Evolutionary conservation across 2,329 filamentous ascomycete genomes (phyloP), one percentile per base, ranked within the genome.

Genomic region (Aspergillus amoenus): DNA sequence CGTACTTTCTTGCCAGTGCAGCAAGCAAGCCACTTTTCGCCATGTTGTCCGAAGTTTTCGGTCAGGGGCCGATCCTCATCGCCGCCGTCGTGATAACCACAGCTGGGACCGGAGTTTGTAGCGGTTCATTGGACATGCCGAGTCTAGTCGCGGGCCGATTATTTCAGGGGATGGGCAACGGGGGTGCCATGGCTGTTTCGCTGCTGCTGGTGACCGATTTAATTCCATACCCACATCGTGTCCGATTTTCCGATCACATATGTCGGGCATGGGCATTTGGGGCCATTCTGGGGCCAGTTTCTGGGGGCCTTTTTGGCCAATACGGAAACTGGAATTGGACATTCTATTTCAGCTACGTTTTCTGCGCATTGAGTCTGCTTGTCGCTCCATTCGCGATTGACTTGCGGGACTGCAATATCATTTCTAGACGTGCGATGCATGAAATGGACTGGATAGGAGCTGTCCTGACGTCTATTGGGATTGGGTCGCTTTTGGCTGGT

Each of bases 91-190:
- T 76, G 2, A 68, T 81, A 61, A 80, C 81, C 62, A 79, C 76
- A 1, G 62, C 75, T 8, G 81, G 80, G 13, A 78, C 77, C 1
- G 71, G 79, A 3, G 66, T 81, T 12, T 79, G 77, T 59, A 71
- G 73, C 13, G 68, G 76, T 4, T 66, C 75, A 1, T 62, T 73
- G 51, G 71, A 65, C 32, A 68, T 79, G 7, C 59, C 63, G 1
- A 69, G 68, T n/a, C 66, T 81, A 48, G 68, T 79, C 9, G 66
- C 75, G 17, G 79, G 78, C 13, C 73, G 79, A 18, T 66, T 72
- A 15, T 61, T 81, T 3, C 79, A 81, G 61, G 79, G 79, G 1
- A 67, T 79, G 9, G 79, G 79, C 11, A 78, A 78, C 18, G 78
- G 79, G 2, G 79, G 78, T 0, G 72, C 78, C 4, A 73, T 75